Evolutionary conservation across 305 asterid genomes (phyloP).

Genomic region (Solanum hybrid): DNA sequence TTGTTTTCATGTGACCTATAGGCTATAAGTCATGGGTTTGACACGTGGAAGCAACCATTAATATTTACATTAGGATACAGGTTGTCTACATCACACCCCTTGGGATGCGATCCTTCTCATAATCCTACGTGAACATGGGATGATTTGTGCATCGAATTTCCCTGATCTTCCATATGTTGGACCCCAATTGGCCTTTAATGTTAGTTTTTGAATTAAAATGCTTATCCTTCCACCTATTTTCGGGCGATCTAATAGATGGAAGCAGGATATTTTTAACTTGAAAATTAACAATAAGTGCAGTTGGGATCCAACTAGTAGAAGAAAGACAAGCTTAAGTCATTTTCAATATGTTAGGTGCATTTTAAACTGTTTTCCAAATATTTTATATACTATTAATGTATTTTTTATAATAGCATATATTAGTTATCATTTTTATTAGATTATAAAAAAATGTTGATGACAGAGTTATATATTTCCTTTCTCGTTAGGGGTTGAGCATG

Average conservation of each 20-base stretch:
- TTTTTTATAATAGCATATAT: neutral
- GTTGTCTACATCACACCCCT: neutral
- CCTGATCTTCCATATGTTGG: accelerated
- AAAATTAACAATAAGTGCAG: neutral
- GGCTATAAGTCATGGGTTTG: neutral
- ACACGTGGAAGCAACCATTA: neutral
- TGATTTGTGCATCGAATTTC: neutral
- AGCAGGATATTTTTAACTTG: neutral
- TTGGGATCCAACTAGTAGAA: neutral
- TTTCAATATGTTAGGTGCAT: neutral
- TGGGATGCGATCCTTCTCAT: neutral
- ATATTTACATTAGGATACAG: too few relatives aligned
- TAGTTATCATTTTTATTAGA: neutral
- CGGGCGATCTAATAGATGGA: neutral
- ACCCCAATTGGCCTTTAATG: neutral
- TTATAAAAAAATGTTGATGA: neutral
- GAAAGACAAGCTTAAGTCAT: neutral
- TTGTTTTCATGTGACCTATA: neutral
- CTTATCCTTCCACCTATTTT: neutral
- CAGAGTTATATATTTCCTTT: neutral
- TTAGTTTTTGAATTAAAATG: neutral
- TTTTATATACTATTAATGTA: neutral
- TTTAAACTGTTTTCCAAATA: neutral
- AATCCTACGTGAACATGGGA: accelerated
- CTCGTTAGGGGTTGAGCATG: slow-evolving; percentile 16